phyloP scores from a whole-genome alignment of 495 filamentous ascomycete genomes.

The Hypoxylon fragiforme region DNA sequence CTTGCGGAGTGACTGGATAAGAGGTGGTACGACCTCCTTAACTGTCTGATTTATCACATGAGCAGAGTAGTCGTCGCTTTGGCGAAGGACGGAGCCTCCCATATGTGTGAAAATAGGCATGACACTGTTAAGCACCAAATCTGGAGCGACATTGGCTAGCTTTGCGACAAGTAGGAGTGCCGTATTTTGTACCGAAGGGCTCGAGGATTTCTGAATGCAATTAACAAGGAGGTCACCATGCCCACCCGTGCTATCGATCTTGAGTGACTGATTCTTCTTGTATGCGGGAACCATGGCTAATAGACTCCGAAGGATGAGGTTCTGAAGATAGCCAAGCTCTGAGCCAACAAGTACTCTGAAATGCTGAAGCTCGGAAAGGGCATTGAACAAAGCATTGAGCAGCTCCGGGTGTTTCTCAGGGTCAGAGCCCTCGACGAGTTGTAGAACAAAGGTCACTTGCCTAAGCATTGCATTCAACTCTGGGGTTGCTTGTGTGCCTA shows the following conservation, averaged over 20 bases:
- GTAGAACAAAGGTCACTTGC: conserved; percentile 82
- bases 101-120: conserved; percentile 99
- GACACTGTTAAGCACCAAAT: conserved; percentile 88
- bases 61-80: conserved; percentile 93
- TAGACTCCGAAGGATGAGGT: conserved; percentile 73
- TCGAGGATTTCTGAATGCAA: conserved; percentile 85
- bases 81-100: conserved; percentile 81
- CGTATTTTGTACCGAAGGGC: conserved; percentile 86
- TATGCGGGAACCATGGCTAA: conserved; percentile 75
- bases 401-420: conserved; percentile 72
- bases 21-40: conserved; percentile 82
- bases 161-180: conserved; percentile 86
- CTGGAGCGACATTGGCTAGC: conserved; percentile 80
- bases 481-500: conserved; percentile 42
- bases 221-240: conserved; percentile 86
- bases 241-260: conserved; percentile 74
- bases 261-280: conserved; percentile 59
- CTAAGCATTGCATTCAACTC: conserved; percentile 65
- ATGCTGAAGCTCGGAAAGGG: conserved; percentile 80
- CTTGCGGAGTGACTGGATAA: conserved; percentile 82
- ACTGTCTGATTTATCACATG: conserved; percentile 91
- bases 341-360: conserved; percentile 70
- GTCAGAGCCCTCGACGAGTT: conserved; percentile 77
- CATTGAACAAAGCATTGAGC: conserved; percentile 74
- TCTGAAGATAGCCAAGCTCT: conserved; percentile 84